Evolutionary conservation across 1,139 yeast species (phyloP), one percentile per base, ranked within the genome.

Genomic region (Suhomyces taliae): DNA sequence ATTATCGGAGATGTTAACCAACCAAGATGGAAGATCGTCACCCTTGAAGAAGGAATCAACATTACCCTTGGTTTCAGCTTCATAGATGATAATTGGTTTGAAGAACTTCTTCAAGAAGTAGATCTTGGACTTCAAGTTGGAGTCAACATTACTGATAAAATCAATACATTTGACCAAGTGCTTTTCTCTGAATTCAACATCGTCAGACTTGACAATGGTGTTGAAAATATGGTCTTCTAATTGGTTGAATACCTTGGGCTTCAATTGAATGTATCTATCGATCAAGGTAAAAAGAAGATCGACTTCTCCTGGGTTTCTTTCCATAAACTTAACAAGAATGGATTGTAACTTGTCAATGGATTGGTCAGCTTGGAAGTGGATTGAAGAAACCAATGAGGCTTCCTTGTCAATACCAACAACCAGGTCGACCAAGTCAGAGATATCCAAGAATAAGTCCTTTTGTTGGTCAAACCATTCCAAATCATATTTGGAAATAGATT

Each of bases 281-380:
- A 86, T 67, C 34, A 83, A 67, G 0, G 71, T 64, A 47, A 85
- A 73, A 1, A 83, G 69, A 33, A 71, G 48, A 34, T 69, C 74
- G 11, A 56, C 45, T 39, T 70, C 70, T 2, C 53, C 48, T 0
- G 64, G 61, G 37, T 68, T 64, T n/a, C 59, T 56, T 27, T 66
- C 63, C 58, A 87, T 66, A 56, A 67, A 83, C 1, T 61, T 56
- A 4, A 86, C 79, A 51, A 83, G 77, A 2, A 87, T 61, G 0
- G 52, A 47, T 60, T 87, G 95, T 36, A 88, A 72, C 43, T 78
- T 83, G 26, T 76, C 78, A 36, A 87, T 70, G 0, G 95, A 82
- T 58, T 87, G 93, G 44, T 81, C 87, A n/a, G 87, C 76, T 60
- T 86, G 90, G 61, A 90, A 79, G 51, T 83, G 89, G 24, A 83